A percentile compares a stretch with the other conserved stretches of the same genome.
Evolutionary conservation across 192 early-diverging fungal genomes (phyloP).

Genomic region (Lunasporangiospora selenospora): DNA sequence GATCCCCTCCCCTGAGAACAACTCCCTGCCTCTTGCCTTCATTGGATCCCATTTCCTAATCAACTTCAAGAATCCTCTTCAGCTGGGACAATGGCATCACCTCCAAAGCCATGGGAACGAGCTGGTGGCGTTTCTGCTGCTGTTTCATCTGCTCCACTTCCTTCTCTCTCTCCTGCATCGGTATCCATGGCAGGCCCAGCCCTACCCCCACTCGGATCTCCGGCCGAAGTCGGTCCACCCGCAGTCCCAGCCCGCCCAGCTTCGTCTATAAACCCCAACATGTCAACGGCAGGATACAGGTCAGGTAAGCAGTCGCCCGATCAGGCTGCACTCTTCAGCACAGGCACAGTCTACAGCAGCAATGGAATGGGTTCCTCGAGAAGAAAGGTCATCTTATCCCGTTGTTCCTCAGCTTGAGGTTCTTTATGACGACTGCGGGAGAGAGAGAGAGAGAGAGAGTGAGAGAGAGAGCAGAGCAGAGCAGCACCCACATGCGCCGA

Average conservation of each 20-base stretch:
- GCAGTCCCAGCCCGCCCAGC: constrained; percentile 51
- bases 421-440: not conserved
- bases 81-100: constrained; percentile 54
- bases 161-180: constrained; percentile 32
- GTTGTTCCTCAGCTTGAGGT: not conserved
- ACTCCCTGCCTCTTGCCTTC: not conserved
- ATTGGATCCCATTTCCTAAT: not conserved
- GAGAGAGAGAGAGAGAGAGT: constrained; percentile 4
- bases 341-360: no score
- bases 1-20: no score
- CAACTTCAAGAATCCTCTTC: not conserved
- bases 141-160: constrained; percentile 32
- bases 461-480: not conserved
- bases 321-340: constrained; percentile 7
- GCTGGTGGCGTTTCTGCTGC: constrained; percentile 50
- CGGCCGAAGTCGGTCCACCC: constrained; percentile 39
- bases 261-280: constrained; percentile 14
- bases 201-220: not conserved
- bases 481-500: constrained; percentile 5
- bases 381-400: not conserved
- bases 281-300: constrained; percentile 16
- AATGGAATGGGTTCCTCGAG: no score
- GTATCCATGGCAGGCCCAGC: constrained; percentile 32
- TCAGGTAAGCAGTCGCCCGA: constrained; percentile 19
- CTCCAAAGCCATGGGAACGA: constrained; percentile 82